Conservation (phyloP, 2,329 filamentous ascomycete genomes). For the Epichloe coenophiala region DNA sequence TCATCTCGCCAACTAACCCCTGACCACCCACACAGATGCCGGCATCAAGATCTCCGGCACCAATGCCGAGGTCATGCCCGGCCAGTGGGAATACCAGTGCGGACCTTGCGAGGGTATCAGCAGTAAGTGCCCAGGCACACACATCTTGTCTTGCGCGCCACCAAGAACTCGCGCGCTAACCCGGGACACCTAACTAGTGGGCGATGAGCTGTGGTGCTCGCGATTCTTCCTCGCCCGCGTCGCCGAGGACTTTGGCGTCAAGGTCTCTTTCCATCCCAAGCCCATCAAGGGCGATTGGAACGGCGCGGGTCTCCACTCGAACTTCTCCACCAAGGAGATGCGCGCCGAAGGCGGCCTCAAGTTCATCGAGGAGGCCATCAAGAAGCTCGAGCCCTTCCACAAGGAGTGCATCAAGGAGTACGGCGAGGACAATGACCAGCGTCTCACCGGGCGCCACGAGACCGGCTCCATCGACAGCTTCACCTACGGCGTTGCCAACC, state of each 20-base stretch:
- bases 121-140: slow-evolving; percentile 38
- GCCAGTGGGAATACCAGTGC: slow-evolving; percentile 97
- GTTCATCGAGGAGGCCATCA: slow-evolving; percentile 74
- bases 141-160: neutral
- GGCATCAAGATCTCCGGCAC: slow-evolving; percentile 92
- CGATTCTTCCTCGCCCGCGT: slow-evolving; percentile 80
- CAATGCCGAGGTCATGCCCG: slow-evolving; percentile 85
- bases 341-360: slow-evolving; percentile 89
- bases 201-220: slow-evolving; percentile 85
- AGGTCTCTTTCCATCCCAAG: slow-evolving; percentile 93
- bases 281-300: slow-evolving; percentile 90
- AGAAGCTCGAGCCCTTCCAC: slow-evolving; percentile 70
- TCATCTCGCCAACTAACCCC: neutral
- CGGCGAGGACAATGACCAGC: slow-evolving; percentile 88
- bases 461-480: slow-evolving; percentile 90
- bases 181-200: slow-evolving; percentile 40
- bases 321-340: slow-evolving; percentile 86
- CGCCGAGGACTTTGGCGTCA: slow-evolving; percentile 90
- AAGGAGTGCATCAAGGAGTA: slow-evolving; percentile 83
- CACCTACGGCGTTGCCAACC: slow-evolving; percentile 88
- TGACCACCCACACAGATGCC: slow-evolving; percentile 33
- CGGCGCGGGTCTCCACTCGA: slow-evolving; percentile 83
- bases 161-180: neutral
- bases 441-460: slow-evolving; percentile 88
- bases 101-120: slow-evolving; percentile 79